phyloP scores from a whole-genome alignment of 495 filamentous ascomycete genomes.

The Penicillium odoratum region DNA sequence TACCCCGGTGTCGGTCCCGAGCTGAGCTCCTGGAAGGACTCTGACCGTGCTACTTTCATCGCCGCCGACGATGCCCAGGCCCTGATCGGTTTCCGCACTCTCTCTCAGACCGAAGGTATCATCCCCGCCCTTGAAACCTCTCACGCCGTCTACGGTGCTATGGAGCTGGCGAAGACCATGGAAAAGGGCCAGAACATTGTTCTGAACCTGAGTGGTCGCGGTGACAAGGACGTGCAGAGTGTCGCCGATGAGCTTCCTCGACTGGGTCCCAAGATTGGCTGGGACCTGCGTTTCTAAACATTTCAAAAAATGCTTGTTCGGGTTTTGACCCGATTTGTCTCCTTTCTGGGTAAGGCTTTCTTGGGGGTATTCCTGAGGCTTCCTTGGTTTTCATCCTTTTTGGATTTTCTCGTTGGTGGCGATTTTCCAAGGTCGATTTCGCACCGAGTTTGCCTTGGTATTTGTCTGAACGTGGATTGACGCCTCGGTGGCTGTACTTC shows the following conservation, averaged over 20 bases:
- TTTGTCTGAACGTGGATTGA: too few species aligned
- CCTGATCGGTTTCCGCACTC: constrained; percentile 80
- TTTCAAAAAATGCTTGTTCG: background rate
- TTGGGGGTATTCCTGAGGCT: too few species aligned
- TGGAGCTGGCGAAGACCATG: constrained; percentile 92
- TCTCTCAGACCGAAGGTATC: constrained; percentile 88
- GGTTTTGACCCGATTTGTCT: background rate
- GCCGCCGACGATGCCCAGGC: constrained; percentile 91
- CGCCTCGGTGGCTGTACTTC: too few species aligned
- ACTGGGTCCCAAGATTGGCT: constrained; percentile 88
- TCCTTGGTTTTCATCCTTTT: too few species aligned
- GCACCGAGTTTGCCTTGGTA: too few species aligned
- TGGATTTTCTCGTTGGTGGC: too few species aligned
- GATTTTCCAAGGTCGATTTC: too few species aligned
- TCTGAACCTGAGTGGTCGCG: constrained; percentile 89
- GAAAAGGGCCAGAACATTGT: constrained; percentile 84
- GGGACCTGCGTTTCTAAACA: constrained; percentile 78
- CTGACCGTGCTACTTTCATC: constrained; percentile 78
- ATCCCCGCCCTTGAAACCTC: constrained; percentile 94
- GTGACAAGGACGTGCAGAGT: constrained; percentile 98
- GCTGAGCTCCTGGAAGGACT: constrained; percentile 89
- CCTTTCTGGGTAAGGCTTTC: background rate
- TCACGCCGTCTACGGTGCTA: constrained; percentile 85
- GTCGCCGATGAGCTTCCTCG: constrained; percentile 92
- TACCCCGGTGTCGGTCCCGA: constrained; percentile 97